Evolutionary conservation across 257 asterid species (phyloP).

Genomic region (Nicotiana paniculata): DNA sequence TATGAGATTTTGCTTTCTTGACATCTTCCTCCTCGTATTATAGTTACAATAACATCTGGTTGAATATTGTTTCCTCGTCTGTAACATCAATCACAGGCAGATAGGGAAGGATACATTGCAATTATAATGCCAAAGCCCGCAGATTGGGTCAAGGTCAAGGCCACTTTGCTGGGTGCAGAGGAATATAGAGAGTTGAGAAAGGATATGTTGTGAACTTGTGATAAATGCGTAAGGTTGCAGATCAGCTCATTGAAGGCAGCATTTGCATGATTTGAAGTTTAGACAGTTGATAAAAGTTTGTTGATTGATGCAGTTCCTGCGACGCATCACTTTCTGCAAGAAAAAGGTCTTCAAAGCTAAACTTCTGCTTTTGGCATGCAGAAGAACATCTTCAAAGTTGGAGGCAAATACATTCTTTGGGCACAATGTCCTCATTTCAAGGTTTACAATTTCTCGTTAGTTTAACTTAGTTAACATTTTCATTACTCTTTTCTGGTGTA

Average conservation of each 20-base stretch:
- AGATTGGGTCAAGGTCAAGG: constrained; percentile 78
- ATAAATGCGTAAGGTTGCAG: not conserved
- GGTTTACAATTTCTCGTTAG: not conserved
- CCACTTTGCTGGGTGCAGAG: constrained; percentile 47
- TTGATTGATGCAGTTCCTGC: not conserved
- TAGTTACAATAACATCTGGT: not conserved
- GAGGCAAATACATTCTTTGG: not conserved
- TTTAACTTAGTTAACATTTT: not conserved
- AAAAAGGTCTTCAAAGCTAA: not conserved
- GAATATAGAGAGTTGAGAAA: constrained; percentile 40
- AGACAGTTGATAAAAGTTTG: constrained; percentile 19
- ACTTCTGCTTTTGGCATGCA: not conserved
- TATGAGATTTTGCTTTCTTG: not conserved
- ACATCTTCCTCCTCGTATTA: not conserved
- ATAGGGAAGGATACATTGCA: constrained; percentile 87
- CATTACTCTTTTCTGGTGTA: not conserved
- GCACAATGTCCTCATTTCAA: not conserved
- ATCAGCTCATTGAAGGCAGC: not conserved
- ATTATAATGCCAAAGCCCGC: constrained; percentile 84
- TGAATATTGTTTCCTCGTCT: constrained; percentile 6
- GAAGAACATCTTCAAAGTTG: not conserved
- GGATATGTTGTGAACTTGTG: constrained; percentile 17
- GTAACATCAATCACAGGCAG: constrained; percentile 42
- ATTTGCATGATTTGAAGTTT: constrained; percentile 19
- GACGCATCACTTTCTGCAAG: not conserved